phyloP scores from a whole-genome alignment of 1,284 basidiomycete genomes.

The Flammula alnicola region DNA sequence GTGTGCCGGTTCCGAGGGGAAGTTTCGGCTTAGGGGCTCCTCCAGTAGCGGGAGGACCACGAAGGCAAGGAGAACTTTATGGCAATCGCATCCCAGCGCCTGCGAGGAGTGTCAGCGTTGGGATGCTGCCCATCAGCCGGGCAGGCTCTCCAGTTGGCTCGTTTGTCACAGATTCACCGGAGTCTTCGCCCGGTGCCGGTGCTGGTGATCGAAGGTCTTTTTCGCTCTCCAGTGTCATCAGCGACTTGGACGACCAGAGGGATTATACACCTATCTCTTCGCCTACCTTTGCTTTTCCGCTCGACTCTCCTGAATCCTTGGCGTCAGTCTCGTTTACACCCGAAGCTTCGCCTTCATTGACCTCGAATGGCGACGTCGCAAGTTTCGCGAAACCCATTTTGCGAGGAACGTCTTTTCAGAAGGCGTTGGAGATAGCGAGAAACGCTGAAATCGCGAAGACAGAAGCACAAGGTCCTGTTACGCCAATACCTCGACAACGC shows the following conservation, averaged over 20 bases:
- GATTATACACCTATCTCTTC: slow-evolving; percentile 33
- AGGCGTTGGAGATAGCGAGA: slow-evolving; percentile 41
- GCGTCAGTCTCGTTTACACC: slow-evolving; percentile 13
- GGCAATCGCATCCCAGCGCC: slow-evolving; percentile 68
- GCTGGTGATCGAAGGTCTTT: slow-evolving; percentile 30
- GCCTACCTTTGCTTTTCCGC: slow-evolving; percentile 31
- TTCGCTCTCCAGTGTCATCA: slow-evolving; percentile 29
- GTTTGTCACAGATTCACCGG: slow-evolving; percentile 14
- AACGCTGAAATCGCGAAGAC: slow-evolving; percentile 39
- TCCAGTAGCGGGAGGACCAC: slow-evolving; percentile 45
- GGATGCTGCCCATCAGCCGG: slow-evolving; percentile 24
- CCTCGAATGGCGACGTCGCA: slow-evolving; percentile 8
- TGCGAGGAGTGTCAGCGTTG: slow-evolving; percentile 40
- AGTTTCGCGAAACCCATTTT: slow-evolving; percentile 20
- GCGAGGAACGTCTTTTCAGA: slow-evolving; percentile 38
- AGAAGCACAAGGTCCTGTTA: slow-evolving; percentile 21
- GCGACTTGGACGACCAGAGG: slow-evolving; percentile 24
- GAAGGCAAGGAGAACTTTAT: slow-evolving; percentile 66
- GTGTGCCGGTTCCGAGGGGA: slow-evolving; percentile 71
- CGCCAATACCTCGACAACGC: slow-evolving; percentile 3
- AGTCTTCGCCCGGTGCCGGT: slow-evolving; percentile 12
- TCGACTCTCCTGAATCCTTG: slow-evolving; percentile 27
- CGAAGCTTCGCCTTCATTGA: slow-evolving; percentile 15
- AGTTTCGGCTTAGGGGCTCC: slow-evolving; percentile 75
- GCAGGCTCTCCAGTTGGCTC: slow-evolving; percentile 29